phyloP scores from a whole-genome alignment of 345 rosid genomes.

The Excoecaria agallocha region DNA sequence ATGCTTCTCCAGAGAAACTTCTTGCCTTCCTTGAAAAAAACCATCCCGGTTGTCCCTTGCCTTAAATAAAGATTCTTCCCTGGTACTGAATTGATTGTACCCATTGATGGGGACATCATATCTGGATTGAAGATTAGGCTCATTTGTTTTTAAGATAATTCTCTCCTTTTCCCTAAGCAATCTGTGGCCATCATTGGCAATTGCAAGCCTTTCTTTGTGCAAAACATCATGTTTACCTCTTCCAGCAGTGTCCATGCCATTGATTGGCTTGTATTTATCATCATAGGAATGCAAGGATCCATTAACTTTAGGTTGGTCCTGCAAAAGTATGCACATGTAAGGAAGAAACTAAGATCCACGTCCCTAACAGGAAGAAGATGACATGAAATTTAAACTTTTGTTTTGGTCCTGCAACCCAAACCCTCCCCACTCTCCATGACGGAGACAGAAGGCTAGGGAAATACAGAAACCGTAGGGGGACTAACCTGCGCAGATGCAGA shows the following conservation, averaged over 20 bases:
- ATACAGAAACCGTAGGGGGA: constrained; percentile 15
- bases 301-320: constrained; percentile 42
- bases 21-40: constrained; percentile 33
- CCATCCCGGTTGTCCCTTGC: constrained; percentile 36
- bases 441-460: not conserved
- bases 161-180: constrained; percentile 33
- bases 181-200: constrained; percentile 24
- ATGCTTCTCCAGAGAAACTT: constrained; percentile 34
- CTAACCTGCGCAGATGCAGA: constrained; percentile 49
- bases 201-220: constrained; percentile 29
- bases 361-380: not conserved
- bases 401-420: not conserved
- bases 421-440: not conserved
- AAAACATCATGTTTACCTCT: constrained; percentile 26
- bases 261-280: constrained; percentile 34
- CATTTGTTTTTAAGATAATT: constrained; percentile 26
- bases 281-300: constrained; percentile 28
- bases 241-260: constrained; percentile 30
- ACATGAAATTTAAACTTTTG: not conserved
- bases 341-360: constrained; percentile 13
- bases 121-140: constrained; percentile 31
- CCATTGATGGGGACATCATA: constrained; percentile 29
- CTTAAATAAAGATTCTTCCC: constrained; percentile 27
- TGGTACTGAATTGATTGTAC: constrained; percentile 23
- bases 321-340: constrained; percentile 28